Base-by-base conservation (phyloP, 2,329 filamentous ascomycete genomes). In the Alternaria rosae region DNA sequence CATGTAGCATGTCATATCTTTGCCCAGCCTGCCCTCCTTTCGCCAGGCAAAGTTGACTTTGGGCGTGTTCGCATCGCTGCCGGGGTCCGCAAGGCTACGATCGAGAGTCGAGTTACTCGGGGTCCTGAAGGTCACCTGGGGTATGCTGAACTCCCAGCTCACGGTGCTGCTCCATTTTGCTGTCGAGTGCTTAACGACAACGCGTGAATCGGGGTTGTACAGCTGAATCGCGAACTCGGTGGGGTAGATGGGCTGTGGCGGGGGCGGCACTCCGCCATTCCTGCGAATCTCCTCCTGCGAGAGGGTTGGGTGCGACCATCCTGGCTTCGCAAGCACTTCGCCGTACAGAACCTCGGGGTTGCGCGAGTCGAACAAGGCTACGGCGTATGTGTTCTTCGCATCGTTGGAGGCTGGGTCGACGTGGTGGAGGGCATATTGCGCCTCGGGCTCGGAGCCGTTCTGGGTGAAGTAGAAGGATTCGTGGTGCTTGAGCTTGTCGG, bases 141-240 rank as follows among this genome's bases (percentile, higher is more conserved):
- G 95, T 80, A 99, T 89, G 78, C 94, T 92, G 79, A 99, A 98
- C 67, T 95, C 92, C 90, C 94, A 99, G 56, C 88, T 87, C 54
- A 93, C 88, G 13, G 89, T 89, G 62, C 89, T 90, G 64, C 91
- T 93, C 91, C 93, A 97, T 63, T 90, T 89, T 32, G 91, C 90
- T 42, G 89, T 86, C 69, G 91, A 88, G 72, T 89, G 87, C 70
- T 86, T 89, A 35, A 98, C 86, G 1, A 84, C 72, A 20, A 98
- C 84, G 70, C 91, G 86, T 79, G 95, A 93, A 77, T 98, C 94
- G 0, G 95, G 95, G 76, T 97, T 95, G 84, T 97, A 98, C 4
- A 99, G 88, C 71, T 94, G 91, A 41, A 98, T 86, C n/a, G 86
- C 85, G 78, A 98, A 97, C 55, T 88, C 84, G 59, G 90, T 89